Evolutionary conservation across 106 monocot species (phyloP), one percentile per base, ranked within the genome.

Genomic region (Alisma plantagoaquatica): DNA sequence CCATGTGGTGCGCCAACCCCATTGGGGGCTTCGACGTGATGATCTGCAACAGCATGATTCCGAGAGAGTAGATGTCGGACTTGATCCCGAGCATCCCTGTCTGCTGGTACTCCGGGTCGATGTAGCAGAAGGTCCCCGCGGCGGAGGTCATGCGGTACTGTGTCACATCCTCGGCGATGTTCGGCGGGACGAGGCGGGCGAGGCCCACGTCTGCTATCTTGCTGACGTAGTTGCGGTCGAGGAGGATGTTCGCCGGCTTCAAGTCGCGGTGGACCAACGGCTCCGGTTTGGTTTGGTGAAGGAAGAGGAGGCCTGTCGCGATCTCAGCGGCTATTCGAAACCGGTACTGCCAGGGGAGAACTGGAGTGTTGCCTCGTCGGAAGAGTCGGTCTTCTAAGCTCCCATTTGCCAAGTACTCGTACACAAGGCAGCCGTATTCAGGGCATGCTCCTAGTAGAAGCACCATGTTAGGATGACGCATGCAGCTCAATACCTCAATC

Each of bases 381-480:
- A 72, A 62, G 0, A 84, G 75, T 18, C 84, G 60, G 44, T 84
- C 78, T 4, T 84, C 84, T 33, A 84, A 49, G 65, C 84, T 84
- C 4, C 84, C 84, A 20, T 72, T 75, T 7, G 75, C 75, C 84
- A 84, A 75, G 72, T 84, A 84, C 62, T 84, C 84, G 27, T 84
- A 84, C 19, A 84, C 84, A 0, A 84, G 74, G 64, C 78, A 84
- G 0, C 84, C 78, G 30, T 72, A 84, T 27, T 84, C 84, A 6
- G 84, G 75, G 63, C 84, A 84, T 18, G 84, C 78, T 15, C 84
- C 84, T 0, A 84, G 65, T 0, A 84, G 78, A 20, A 84, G 68
- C 5, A 84, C 84, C 78, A 84, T 84, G 57, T 84, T 72, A 15
- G 84, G 84, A 47, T 84, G 84, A 31, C 78, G 57, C n/a, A 85